Base-by-base conservation (phyloP, 192 early-diverging fungal genomes). In the Pilobolus umbonatus region DNA sequence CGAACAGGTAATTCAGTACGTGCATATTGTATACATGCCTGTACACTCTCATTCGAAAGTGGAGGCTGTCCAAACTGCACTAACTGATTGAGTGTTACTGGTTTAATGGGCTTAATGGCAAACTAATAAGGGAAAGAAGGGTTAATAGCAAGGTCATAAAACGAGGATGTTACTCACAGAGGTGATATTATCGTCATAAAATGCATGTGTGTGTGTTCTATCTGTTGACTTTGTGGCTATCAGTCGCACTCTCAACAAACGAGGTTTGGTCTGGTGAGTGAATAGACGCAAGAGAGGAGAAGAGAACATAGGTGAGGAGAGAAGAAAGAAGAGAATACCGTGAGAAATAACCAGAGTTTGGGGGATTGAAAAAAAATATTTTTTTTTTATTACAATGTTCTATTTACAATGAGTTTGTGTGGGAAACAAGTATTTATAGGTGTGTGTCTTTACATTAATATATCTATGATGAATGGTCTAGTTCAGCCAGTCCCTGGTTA, bases 1-100 rank as follows among this genome's bases (percentile, higher is more conserved):
- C 96, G 84, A 51, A 91, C 90, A 0, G 94, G 94, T 21, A 98
- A 76, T 72, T 96, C 93, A 1, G 75, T 78, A 39, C 83, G 81
- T 8, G 83, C 80, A 74, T 85, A 91, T 10, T 69, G 67, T 35
- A 77, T 79, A 24, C 80, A 85, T 30, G 83, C 80, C 17, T 82
- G 58, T 29, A 86, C 70, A 54, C 67, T 72, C 25, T 63, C 77
- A 19, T 62, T 62, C 29, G 71, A 74, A 24, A 83, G 60, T 14
- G 83, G 83, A 61, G 78, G 77, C 17, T 86, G 81, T 34, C 88
- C 89, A 55, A 92, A 81, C 54, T 82, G 78, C 35, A 94, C 60
- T 11, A 96, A 80, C 45, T 92, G 76, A 19, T 82, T 75, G 36
- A 96, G 67, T 14, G 90, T 92, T 28, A 94, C 86, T 5, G 82